phyloP scores from a whole-genome alignment of 106 monocot species.

The Phalaenopsis aphrodite region DNA sequence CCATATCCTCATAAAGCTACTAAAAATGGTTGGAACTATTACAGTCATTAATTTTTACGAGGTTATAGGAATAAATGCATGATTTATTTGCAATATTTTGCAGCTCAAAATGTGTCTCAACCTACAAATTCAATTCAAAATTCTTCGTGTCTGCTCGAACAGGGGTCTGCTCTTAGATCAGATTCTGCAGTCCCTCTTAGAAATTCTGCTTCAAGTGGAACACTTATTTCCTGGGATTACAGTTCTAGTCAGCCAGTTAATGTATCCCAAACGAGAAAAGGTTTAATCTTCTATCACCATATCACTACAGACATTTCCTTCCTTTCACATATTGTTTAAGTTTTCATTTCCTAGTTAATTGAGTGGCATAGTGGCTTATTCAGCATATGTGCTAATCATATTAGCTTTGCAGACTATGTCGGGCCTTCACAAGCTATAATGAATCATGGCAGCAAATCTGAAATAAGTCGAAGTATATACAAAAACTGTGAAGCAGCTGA shows the following conservation, averaged over 20 bases:
- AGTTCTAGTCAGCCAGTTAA: conserved; percentile 28
- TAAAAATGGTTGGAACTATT: conserved; percentile 59
- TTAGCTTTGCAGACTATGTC: conserved; percentile 46
- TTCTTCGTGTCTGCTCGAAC: conserved; percentile 38
- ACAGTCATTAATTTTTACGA: background rate
- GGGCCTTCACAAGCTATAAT: conserved; percentile 24
- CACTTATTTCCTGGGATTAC: conserved; percentile 52
- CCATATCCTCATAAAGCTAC: conserved; percentile 95
- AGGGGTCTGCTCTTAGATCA: conserved; percentile 29
- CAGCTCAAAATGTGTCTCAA: conserved; percentile 41
- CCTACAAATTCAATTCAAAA: conserved; percentile 36
- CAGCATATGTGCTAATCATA: background rate
- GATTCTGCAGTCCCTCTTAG: conserved; percentile 43
- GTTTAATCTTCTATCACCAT: conserved; percentile 15
- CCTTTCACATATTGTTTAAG: too few species aligned
- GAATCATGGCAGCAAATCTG: conserved; percentile 37
- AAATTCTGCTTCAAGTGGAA: conserved; percentile 37
- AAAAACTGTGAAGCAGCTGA: conserved; percentile 46
- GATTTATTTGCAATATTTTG: conserved; percentile 4
- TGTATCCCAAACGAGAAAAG: conserved; percentile 37
- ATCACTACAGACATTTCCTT: background rate
- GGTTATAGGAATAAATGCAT: background rate
- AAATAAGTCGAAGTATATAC: conserved; percentile 35
- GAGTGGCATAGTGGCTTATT: background rate
- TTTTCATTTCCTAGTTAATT: too few species aligned